Evolutionary conservation across 1,284 basidiomycete species (phyloP).

Genomic region (Apiotrichum mycotoxinovorans): DNA sequence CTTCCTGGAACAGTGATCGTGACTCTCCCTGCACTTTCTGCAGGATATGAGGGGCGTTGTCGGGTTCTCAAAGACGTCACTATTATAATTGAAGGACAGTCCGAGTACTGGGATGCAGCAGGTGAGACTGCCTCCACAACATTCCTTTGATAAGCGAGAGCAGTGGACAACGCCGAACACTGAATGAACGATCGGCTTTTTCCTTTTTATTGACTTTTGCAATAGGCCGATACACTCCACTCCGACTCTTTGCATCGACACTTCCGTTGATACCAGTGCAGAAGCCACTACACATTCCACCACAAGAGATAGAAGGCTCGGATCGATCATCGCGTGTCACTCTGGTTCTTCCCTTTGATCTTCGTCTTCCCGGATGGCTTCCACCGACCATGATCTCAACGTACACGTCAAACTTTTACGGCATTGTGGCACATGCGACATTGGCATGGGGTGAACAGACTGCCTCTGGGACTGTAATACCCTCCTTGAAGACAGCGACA

Average conservation of each 20-base stretch:
- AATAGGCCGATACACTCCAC: slow-evolving; percentile 43
- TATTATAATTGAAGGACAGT: slow-evolving; percentile 42
- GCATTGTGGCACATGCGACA: slow-evolving; percentile 25
- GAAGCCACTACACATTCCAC: slow-evolving; percentile 23
- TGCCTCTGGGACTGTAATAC: background rate
- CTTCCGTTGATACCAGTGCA: slow-evolving; percentile 15
- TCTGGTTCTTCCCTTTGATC: slow-evolving; percentile 42
- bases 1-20: slow-evolving; percentile 21
- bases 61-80: slow-evolving; percentile 29
- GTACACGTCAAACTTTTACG: slow-evolving; percentile 34
- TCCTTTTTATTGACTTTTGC: background rate
- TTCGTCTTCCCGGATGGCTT: slow-evolving; percentile 47
- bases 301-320: slow-evolving; percentile 10
- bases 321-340: slow-evolving; percentile 11
- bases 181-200: no score
- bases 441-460: slow-evolving; percentile 32
- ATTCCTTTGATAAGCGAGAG: no score
- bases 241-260: slow-evolving; percentile 29
- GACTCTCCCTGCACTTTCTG: slow-evolving; percentile 13
- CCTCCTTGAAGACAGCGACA: background rate
- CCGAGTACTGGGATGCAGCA: slow-evolving; percentile 42
- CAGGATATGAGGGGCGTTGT: background rate
- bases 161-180: no score
- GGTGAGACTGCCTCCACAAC: slow-evolving; percentile 31
- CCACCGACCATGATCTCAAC: slow-evolving; percentile 33